phyloP scores from a whole-genome alignment of 768 basidiomycete species.

The Suillus subluteus region DNA sequence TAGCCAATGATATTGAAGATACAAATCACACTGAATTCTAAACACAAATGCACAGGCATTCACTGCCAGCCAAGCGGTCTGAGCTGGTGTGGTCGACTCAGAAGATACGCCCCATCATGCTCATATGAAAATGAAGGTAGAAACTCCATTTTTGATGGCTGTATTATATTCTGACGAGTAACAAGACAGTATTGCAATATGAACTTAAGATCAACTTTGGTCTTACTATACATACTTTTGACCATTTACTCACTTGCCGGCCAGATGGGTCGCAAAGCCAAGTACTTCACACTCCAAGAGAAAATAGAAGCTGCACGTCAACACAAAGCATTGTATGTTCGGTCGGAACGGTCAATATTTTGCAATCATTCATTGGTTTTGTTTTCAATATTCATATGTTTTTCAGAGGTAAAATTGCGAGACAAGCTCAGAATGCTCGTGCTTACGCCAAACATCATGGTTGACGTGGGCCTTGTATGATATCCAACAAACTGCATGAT shows the following conservation, averaged over 20 bases:
- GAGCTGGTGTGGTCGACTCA: neutral
- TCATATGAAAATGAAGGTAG: neutral
- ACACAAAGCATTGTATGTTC: neutral
- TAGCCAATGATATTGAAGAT: neutral
- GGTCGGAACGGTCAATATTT: neutral
- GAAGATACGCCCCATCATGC: neutral
- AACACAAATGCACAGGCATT: neutral
- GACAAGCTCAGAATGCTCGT: constrained; percentile 7
- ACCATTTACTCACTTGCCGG: neutral
- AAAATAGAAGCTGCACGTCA: neutral
- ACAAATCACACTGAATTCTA: neutral
- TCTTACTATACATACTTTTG: neutral
- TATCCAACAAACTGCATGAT: no score
- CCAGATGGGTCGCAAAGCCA: neutral
- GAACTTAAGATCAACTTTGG: neutral
- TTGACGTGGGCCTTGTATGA: neutral
- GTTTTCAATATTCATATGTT: no score
- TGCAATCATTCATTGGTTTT: no score
- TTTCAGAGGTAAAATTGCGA: neutral
- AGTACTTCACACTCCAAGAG: neutral
- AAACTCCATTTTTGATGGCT: neutral
- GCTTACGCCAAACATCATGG: neutral
- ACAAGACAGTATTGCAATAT: neutral
- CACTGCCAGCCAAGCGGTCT: neutral
- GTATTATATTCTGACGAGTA: neutral